Conservation (phyloP, 306 rosid genomes). For the Glycine soja region DNA sequence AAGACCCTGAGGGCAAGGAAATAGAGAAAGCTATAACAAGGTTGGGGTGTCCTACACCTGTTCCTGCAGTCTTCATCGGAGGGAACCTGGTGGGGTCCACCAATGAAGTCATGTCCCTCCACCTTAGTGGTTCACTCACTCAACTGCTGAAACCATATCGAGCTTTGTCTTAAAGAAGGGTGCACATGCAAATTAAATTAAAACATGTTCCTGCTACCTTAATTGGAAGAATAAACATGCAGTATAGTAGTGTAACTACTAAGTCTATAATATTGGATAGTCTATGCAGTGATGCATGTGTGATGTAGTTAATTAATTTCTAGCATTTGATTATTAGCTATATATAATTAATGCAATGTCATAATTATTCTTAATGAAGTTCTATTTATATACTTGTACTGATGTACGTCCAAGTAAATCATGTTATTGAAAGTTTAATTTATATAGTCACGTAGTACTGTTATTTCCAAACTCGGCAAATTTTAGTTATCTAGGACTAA, state of each 20-base stretch:
- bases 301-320: conserved; percentile 44
- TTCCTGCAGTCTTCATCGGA: conserved; percentile 94
- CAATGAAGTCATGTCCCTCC: conserved; percentile 98
- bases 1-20: conserved; percentile 82
- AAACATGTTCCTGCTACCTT: conserved; percentile 35
- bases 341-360: conserved; percentile 55
- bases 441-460: not conserved
- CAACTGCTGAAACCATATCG: conserved; percentile 61
- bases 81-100: conserved; percentile 91
- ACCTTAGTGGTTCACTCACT: conserved; percentile 74
- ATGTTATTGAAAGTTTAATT: not conserved
- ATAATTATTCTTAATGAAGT: conserved; percentile 57
- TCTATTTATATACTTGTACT: conserved; percentile 38
- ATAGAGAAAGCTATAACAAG: conserved; percentile 83
- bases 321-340: conserved; percentile 72
- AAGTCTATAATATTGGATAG: conserved; percentile 42
- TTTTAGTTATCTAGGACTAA: conserved; percentile 14
- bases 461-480: not conserved
- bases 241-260: conserved; percentile 15
- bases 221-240: conserved; percentile 55
- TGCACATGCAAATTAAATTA: conserved; percentile 8
- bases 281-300: conserved; percentile 36
- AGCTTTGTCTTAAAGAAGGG: conserved; percentile 36
- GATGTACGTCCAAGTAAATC: too few species aligned
- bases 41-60: conserved; percentile 77